Evolutionary conservation across 2,329 filamentous ascomycete genomes (phyloP).

Genomic region (Chrysoporthe austroafricana): DNA sequence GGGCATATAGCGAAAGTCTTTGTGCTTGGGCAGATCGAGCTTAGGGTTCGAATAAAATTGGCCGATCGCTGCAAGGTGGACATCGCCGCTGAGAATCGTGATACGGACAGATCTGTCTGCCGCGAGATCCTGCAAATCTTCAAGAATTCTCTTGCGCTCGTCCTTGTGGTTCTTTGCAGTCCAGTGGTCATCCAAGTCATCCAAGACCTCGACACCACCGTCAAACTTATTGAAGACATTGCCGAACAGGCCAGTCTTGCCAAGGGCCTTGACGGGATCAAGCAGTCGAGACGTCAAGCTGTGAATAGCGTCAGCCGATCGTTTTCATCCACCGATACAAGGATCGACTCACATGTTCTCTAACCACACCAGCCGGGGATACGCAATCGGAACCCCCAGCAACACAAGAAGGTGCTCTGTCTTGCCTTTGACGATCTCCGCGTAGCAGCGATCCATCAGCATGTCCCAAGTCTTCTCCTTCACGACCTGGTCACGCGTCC

Average conservation of each 20-base stretch:
- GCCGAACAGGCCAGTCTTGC: conserved; percentile 79
- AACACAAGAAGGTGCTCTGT: conserved; percentile 90
- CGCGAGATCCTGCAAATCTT: conserved; percentile 90
- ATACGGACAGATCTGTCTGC: conserved; percentile 90
- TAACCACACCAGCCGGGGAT: conserved; percentile 75
- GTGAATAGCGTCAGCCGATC: conserved; percentile 26
- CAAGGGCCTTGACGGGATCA: conserved; percentile 87
- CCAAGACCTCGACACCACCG: conserved; percentile 86
- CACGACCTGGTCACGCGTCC: conserved; percentile 81
- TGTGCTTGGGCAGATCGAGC: conserved; percentile 77
- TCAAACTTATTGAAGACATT: conserved; percentile 87
- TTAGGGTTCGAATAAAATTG: conserved; percentile 95
- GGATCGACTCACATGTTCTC: conserved; percentile 66
- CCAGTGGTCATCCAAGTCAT: conserved; percentile 96
- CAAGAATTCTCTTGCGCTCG: conserved; percentile 83
- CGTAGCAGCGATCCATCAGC: conserved; percentile 83
- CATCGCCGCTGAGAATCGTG: conserved; percentile 91
- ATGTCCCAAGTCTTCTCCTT: conserved; percentile 81
- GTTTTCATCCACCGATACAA: neutral
- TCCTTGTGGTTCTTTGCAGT: conserved; percentile 92
- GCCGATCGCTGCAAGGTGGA: conserved; percentile 88
- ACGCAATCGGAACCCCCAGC: conserved; percentile 81
- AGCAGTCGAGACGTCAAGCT: conserved; percentile 82
- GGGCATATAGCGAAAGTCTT: conserved; percentile 94
- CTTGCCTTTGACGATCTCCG: conserved; percentile 79